phyloP scores from a whole-genome alignment of 148 eudicot species.

The Mesembryanthemum crystallinum region DNA sequence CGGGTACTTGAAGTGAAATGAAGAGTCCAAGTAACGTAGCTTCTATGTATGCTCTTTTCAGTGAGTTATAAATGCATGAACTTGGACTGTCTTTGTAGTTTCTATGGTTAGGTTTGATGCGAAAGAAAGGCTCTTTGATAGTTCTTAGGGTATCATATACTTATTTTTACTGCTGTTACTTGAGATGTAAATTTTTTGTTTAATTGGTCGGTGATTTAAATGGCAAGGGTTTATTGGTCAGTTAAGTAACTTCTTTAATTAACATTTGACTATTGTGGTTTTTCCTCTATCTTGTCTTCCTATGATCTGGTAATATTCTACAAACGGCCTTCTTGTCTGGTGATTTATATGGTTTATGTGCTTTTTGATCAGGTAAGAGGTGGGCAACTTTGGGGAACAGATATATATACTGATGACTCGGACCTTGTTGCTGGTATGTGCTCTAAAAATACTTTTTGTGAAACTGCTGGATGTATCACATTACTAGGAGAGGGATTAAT shows the following conservation, averaged over 20 bases:
- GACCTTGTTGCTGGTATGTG: slow-evolving; percentile 96
- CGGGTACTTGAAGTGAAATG: no score
- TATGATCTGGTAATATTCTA: slow-evolving; percentile 1
- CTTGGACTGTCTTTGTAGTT: neutral
- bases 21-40: no score
- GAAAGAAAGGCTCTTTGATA: neutral
- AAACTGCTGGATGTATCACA: neutral
- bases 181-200: slow-evolving; percentile 1
- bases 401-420: slow-evolving; percentile 94
- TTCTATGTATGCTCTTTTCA: neutral
- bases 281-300: no score
- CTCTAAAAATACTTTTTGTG: neutral
- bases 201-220: neutral
- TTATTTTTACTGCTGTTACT: neutral
- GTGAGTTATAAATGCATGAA: neutral
- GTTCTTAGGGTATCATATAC: neutral
- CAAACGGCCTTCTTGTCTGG: neutral
- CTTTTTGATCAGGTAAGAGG: slow-evolving; percentile 75
- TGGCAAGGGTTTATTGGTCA: neutral
- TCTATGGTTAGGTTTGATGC: neutral
- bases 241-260: neutral
- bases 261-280: neutral
- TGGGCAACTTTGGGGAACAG: slow-evolving; percentile 99
- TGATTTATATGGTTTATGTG: slow-evolving; percentile 13
- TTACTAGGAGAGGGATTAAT: neutral